Conservation (phyloP, 2,329 filamentous ascomycete species). For the Pochonia chlamydosporia region DNA sequence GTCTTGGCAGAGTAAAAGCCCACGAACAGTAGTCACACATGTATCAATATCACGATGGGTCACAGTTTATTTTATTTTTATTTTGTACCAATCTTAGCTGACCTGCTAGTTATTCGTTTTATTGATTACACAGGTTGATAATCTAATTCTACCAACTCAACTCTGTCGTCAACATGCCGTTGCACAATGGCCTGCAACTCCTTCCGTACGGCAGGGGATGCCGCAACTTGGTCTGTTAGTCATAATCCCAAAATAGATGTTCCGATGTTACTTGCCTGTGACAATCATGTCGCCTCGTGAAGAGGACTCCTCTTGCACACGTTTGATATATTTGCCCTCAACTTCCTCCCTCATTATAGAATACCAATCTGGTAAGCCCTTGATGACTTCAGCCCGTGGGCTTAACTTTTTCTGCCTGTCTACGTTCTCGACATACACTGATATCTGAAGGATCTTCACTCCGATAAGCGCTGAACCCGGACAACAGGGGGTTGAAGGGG, state of each 20-base stretch:
- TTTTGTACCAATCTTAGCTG: not conserved
- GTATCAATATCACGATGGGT: not conserved
- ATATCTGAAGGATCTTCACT: not conserved
- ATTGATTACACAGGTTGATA: conserved; percentile 1
- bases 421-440: not conserved
- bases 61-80: not conserved
- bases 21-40: not conserved
- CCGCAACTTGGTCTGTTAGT: conserved; percentile 1
- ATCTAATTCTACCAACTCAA: conserved; percentile 3
- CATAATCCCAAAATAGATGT: not conserved
- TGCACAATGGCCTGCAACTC: not conserved
- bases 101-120: not conserved
- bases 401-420: not conserved
- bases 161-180: conserved; percentile 1
- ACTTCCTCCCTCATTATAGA: not conserved
- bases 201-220: not conserved
- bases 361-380: not conserved
- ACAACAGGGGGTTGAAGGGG: no score
- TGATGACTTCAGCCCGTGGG: not conserved
- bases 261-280: not conserved
- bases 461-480: not conserved
- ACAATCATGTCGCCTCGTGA: not conserved
- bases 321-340: not conserved
- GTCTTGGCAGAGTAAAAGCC: not conserved
- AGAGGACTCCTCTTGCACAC: not conserved